Conservation (phyloP, 768 basidiomycete species). For the Infundibulicybe gibba region DNA sequence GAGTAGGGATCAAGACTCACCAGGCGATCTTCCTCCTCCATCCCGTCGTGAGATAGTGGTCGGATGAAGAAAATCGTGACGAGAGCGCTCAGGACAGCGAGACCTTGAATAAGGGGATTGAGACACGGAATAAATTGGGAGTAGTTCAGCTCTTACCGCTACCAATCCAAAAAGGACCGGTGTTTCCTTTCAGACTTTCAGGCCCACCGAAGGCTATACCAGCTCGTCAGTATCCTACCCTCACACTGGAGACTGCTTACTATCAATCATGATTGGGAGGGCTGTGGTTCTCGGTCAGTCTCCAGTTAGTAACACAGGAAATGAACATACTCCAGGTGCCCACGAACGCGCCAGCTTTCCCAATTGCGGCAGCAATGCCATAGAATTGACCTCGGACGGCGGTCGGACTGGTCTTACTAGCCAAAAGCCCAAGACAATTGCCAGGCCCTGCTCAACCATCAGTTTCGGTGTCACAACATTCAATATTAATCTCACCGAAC, state of each 20-base stretch:
- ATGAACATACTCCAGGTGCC: slow-evolving; percentile 69
- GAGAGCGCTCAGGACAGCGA: slow-evolving; percentile 76
- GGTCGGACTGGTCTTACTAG: slow-evolving; percentile 82
- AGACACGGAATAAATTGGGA: slow-evolving; percentile 2
- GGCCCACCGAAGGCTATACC: slow-evolving; percentile 60
- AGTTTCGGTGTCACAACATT: background rate
- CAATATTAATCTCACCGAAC: slow-evolving; percentile 47
- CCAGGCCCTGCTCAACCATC: slow-evolving; percentile 54
- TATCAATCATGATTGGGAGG: slow-evolving; percentile 64
- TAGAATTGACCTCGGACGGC: slow-evolving; percentile 85
- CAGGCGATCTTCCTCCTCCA: slow-evolving; percentile 68
- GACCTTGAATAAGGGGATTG: slow-evolving; percentile 26
- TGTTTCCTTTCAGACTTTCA: slow-evolving; percentile 53
- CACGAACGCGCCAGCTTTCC: slow-evolving; percentile 81
- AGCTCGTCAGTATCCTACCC: slow-evolving; percentile 6
- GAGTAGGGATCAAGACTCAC: slow-evolving; percentile 31
- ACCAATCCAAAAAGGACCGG: slow-evolving; percentile 88
- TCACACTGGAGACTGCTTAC: slow-evolving; percentile 24
- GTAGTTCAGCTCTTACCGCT: slow-evolving; percentile 43
- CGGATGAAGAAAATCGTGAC: slow-evolving; percentile 70
- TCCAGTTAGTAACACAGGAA: background rate
- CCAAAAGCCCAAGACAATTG: slow-evolving; percentile 82
- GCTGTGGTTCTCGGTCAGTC: slow-evolving; percentile 26
- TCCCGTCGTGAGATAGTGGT: slow-evolving; percentile 74
- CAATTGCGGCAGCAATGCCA: slow-evolving; percentile 81